phyloP scores from a whole-genome alignment of 208 protist genomes.

The Trypanosoma platydactyli region DNA sequence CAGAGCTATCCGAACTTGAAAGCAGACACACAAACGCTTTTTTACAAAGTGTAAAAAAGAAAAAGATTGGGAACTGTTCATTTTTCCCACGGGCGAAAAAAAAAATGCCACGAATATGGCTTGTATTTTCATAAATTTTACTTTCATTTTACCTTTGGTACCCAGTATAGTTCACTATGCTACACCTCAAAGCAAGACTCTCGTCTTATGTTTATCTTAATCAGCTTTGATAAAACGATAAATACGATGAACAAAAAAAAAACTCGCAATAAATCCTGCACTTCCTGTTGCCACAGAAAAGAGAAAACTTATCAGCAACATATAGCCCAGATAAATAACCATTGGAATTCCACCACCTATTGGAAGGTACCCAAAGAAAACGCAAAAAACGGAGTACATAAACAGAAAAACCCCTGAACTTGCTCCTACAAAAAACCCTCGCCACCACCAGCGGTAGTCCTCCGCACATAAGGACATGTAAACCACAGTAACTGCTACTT shows the following conservation, averaged over 20 bases:
- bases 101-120: too few relatives aligned
- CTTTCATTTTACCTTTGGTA: too few relatives aligned
- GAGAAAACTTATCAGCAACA: constrained; percentile 50
- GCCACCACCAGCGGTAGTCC: constrained; percentile 99
- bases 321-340: constrained; percentile 84
- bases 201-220: too few relatives aligned
- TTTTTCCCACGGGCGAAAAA: too few relatives aligned
- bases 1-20: too few relatives aligned
- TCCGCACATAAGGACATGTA: constrained; percentile 96
- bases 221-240: constrained; percentile 46
- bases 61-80: too few relatives aligned
- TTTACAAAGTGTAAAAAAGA: too few relatives aligned
- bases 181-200: too few relatives aligned
- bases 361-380: constrained; percentile 55
- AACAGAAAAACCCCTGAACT: constrained; percentile 92
- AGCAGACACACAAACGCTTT: too few relatives aligned
- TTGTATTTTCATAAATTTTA: too few relatives aligned
- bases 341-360: constrained; percentile 54
- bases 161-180: too few relatives aligned
- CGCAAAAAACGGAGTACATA: constrained; percentile 92
- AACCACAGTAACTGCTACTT: constrained; percentile 96
- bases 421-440: constrained; percentile 84
- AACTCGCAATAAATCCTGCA: constrained; percentile 61
- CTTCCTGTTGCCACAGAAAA: constrained; percentile 41
- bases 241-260: constrained; percentile 49